A percentile compares a stretch with the other conserved stretches of the same genome.
phyloP scores from a whole-genome alignment of 345 rosid species.

The Carallia pectinifolia region DNA sequence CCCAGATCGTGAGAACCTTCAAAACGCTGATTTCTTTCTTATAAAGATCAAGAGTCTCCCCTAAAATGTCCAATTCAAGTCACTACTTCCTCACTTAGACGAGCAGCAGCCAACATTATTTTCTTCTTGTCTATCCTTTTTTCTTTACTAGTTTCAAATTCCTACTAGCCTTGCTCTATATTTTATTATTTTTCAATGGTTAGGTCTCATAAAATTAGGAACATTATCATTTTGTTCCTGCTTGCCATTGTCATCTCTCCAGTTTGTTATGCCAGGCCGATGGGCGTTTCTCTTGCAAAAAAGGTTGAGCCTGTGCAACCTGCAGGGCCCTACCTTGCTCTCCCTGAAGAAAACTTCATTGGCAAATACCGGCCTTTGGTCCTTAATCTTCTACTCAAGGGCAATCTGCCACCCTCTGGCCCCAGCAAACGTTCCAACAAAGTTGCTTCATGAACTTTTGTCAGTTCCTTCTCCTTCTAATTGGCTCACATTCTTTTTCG shows the following conservation, averaged over 20 bases:
- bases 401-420: not conserved
- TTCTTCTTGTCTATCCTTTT: no score
- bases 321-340: not conserved
- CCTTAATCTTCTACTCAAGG: not conserved
- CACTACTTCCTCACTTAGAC: no score
- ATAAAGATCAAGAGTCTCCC: not conserved
- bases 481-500: not conserved
- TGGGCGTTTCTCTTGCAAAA: not conserved
- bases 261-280: not conserved
- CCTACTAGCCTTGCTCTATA: not conserved
- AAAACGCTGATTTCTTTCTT: not conserved
- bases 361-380: not conserved
- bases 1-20: constrained; percentile 1
- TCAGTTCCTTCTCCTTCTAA: not conserved
- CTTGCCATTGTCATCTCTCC: not conserved
- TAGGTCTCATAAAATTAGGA: not conserved
- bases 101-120: no score
- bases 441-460: not conserved
- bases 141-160: no score
- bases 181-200: not conserved
- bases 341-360: not conserved
- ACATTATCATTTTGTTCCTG: not conserved
- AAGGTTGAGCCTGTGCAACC: not conserved
- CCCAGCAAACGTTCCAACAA: not conserved
- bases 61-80: not conserved